A percentile compares a stretch with the other conserved stretches of the same genome.
Evolutionary conservation across 2,329 filamentous ascomycete species (phyloP).

Genomic region (Aureobasidium sp.): DNA sequence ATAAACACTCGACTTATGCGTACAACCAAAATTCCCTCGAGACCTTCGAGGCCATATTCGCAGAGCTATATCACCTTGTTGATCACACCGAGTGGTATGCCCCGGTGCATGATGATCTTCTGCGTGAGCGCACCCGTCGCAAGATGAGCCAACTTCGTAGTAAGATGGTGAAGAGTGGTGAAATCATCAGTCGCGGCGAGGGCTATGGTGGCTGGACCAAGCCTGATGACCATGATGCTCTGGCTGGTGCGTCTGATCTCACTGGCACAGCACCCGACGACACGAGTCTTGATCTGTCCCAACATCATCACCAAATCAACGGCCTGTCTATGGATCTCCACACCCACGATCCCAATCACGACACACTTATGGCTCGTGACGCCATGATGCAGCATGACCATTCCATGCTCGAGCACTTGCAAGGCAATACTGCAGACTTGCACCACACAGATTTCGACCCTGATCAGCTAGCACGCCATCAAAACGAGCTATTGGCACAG

Average conservation of each 20-base stretch:
- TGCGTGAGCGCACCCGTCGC: slow-evolving; percentile 30
- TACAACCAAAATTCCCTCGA: slow-evolving; percentile 26
- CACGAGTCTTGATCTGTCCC: neutral
- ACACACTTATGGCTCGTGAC: slow-evolving; percentile 10
- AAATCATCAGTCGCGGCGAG: slow-evolving; percentile 27
- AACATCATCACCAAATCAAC: slow-evolving; percentile 13
- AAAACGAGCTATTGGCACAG: slow-evolving; percentile 13
- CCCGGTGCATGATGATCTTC: slow-evolving; percentile 27
- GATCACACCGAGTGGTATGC: slow-evolving; percentile 28
- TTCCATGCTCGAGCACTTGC: slow-evolving; percentile 7
- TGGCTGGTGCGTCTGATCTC: slow-evolving; percentile 23
- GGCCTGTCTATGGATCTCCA: slow-evolving; percentile 7
- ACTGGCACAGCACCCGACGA: neutral
- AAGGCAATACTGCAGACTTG: neutral
- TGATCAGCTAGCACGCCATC: slow-evolving; percentile 7
- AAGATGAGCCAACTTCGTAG: slow-evolving; percentile 31
- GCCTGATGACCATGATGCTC: slow-evolving; percentile 25
- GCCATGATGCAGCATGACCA: slow-evolving; percentile 15
- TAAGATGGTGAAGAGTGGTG: slow-evolving; percentile 32
- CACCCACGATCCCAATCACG: slow-evolving; percentile 5
- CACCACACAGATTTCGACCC: slow-evolving; percentile 10
- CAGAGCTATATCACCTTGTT: slow-evolving; percentile 28
- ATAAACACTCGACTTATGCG: slow-evolving; percentile 28
- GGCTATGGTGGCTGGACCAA: slow-evolving; percentile 27
- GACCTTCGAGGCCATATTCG: slow-evolving; percentile 28